Percentiles rank a stretch among this genome's conserved stretches.
phyloP scores from a whole-genome alignment of 2,329 filamentous ascomycete genomes.

The Elsinoe arachidis region DNA sequence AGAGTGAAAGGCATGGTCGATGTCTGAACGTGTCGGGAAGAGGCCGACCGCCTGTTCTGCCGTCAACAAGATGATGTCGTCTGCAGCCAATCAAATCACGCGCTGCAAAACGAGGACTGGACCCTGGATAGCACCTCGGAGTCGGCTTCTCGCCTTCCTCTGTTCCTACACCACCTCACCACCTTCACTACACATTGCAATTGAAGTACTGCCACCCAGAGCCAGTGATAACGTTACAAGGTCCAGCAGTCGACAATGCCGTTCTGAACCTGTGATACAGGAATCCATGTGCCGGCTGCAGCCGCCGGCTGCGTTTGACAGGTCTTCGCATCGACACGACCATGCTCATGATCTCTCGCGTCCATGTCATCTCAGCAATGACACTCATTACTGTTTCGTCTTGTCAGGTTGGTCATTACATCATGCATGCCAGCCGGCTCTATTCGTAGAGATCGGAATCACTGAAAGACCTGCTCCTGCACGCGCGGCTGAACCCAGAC shows the following conservation, averaged over 20 bases:
- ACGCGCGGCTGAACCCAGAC: neutral
- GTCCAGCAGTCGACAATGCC: too few species aligned
- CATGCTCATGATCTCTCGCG: too few species aligned
- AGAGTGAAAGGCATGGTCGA: neutral
- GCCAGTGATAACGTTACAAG: too few species aligned
- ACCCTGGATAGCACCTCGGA: neutral
- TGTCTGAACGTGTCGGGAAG: neutral
- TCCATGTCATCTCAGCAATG: too few species aligned
- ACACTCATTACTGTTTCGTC: neutral
- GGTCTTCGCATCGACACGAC: too few species aligned
- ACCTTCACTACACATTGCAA: too few species aligned
- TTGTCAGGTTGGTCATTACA: neutral
- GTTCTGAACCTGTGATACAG: too few species aligned
- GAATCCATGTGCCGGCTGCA: too few species aligned
- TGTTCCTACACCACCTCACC: neutral
- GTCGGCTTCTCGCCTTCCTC: neutral
- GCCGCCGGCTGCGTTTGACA: too few species aligned
- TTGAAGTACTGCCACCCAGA: too few species aligned
- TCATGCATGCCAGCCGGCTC: neutral
- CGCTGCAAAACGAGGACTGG: neutral
- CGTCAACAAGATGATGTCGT: constrained; percentile 5
- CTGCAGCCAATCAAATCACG: neutral
- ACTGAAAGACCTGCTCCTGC: neutral
- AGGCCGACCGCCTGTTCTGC: neutral
- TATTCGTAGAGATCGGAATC: neutral